Evolutionary conservation across 306 rosid genomes (phyloP), one percentile per base, ranked within the genome.

Genomic region (Lablab purpureus): DNA sequence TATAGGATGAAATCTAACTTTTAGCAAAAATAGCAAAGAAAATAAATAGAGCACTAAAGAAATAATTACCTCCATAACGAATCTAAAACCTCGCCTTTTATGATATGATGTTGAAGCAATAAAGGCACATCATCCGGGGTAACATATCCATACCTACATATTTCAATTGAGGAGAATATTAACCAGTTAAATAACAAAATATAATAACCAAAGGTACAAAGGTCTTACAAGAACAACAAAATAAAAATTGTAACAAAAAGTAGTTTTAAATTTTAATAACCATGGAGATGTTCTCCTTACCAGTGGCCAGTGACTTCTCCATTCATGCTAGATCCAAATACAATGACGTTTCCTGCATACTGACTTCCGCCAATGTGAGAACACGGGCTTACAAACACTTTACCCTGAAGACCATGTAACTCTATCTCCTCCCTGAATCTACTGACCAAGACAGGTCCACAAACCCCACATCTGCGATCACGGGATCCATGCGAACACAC

Each of bases 401-500:
- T 90, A 62, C 85, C 88, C 54, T 85, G 91, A 37, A 94, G 97
- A 84, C 95, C 86, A 41, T 75, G 88, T 9, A 78, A 72, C 58
- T 91, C 94, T 77, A 91, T 86, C 83, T 91, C 99, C 36, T 91
- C 97, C 80, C 86, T 87, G 84, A 94, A 94, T 83, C 89, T 88
- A 81, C 72, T 81, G 79, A 94, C 80, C 83, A 94, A 83, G 55
- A 87, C 94, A 36, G 99, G 99, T 36, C 99, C 97, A 81, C 99
- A 94, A 65, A 91, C 91, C 36, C 99, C 99, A 65, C 99, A 92
- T 63, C 97, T 94, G 17, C 97, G 97, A 87, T 94, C 99, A 34
- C 94, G 86, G 58, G 97, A 92, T 15, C 93, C 95, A 81, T 94
- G 99, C 40, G 92, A 89, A 85, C 99, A 94, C 54, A 92, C 97